phyloP scores from a whole-genome alignment of 179 eudicot species.

The Gypsophila paniculata region DNA sequence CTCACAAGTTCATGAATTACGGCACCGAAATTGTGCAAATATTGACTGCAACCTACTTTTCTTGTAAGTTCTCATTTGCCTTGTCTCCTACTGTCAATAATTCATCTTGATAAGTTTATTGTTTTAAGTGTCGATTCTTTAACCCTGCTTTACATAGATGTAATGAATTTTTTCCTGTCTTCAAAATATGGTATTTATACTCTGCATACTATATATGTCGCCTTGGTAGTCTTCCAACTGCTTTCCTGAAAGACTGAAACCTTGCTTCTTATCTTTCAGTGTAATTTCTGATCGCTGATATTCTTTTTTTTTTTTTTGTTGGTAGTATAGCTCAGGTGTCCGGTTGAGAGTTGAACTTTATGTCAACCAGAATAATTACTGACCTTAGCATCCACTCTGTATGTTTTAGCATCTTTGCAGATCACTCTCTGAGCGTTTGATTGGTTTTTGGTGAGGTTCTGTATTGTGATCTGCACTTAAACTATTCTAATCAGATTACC shows the following conservation, averaged over 20 bases:
- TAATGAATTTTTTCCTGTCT: background rate
- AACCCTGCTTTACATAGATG: background rate
- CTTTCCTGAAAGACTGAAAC: background rate
- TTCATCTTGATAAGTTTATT: background rate
- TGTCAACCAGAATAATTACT: background rate
- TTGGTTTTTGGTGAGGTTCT: background rate
- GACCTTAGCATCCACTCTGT: background rate
- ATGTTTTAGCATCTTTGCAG: background rate
- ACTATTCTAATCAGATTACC: too few species aligned
- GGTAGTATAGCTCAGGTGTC: background rate
- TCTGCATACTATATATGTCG: background rate
- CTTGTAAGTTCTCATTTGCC: slow-evolving; percentile 54
- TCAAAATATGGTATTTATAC: background rate
- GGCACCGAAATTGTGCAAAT: slow-evolving; percentile 96
- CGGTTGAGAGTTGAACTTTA: background rate
- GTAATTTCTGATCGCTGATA: background rate
- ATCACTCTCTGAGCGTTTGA: background rate
- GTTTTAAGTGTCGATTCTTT: background rate
- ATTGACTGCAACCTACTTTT: slow-evolving; percentile 93
- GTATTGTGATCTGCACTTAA: background rate
- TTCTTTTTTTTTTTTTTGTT: background rate
- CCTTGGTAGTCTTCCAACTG: background rate
- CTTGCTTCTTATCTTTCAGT: background rate
- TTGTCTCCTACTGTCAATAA: background rate
- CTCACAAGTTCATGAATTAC: slow-evolving; percentile 65